These are phyloP conservation scores for Cinnamomum chago DNA, from an alignment of 164 flowering plant genomes.

Conservation along the genomic window DNA sequence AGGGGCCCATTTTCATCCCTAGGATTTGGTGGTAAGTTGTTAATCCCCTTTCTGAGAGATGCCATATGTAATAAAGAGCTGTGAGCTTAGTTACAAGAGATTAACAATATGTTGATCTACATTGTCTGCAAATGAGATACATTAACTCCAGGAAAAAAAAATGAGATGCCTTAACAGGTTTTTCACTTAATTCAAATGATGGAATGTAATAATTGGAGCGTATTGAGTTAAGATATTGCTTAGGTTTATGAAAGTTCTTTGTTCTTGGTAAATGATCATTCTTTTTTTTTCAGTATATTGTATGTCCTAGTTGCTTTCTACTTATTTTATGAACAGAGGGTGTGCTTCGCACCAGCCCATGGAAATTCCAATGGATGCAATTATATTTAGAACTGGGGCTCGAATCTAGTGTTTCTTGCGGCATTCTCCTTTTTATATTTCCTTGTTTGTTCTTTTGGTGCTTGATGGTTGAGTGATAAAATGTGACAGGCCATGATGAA, in stretches of 20 bases:
- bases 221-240: background rate
- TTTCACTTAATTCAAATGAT: background rate
- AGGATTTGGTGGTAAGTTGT: too few species aligned
- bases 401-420: background rate
- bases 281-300: background rate
- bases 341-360: background rate
- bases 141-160: too few species aligned
- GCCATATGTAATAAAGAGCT: too few species aligned
- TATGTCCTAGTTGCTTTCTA: background rate
- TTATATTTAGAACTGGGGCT: background rate
- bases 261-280: background rate
- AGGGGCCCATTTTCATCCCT: too few species aligned
- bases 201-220: background rate
- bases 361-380: background rate
- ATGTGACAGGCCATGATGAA: conserved; percentile 90
- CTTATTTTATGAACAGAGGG: background rate
- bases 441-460: background rate
- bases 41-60: too few species aligned
- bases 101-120: too few species aligned
- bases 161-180: too few species aligned
- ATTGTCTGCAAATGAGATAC: too few species aligned
- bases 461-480: background rate
- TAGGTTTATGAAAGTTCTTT: background rate
- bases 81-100: too few species aligned
- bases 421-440: background rate